Base-by-base conservation (phyloP, 352 stramenopile genomes). In the Poterioochromonas sp. region DNA sequence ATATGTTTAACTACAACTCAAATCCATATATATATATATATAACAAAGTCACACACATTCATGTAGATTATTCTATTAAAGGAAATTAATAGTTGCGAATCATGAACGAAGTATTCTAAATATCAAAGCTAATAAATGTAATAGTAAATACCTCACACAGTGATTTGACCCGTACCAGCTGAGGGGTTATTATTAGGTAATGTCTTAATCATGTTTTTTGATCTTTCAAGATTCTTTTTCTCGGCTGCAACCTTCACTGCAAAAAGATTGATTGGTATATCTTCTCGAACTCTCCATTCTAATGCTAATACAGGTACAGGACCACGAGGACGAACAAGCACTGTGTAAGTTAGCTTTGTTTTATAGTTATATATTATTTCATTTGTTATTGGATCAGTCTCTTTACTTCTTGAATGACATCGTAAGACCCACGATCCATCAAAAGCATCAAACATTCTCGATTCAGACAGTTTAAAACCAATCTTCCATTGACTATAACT, bases 221-320 rank as follows among this genome's bases (percentile, higher is more conserved):
- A n/a, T n/a, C n/a, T n/a, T n/a, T n/a, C n/a, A n/a, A n/a, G n/a
- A n/a, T n/a, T n/a, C n/a, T n/a, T n/a, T n/a, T n/a, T n/a, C n/a
- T 84, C 81, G 1, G 81, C 54, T 53, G 88, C 83, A 12, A 81
- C 79, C 47, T 89, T 90, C 1, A 92, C 86, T 32, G 85, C 86
- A 8, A 83, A 32, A 40, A 92, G 79, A 79, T 92, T 92, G 0
- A 86, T 86, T 1, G 88, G 87, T 11, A 92, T 88, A 81, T 92
- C 88, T 79, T 91, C 87, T 47, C 85, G 85, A 74, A 92, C 92
- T n/a, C 88, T 82, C 88, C 88, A 92, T 81, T 92, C 87, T 29
- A 92, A 76, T n/a, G 88, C 87, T 15, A 83, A 81, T 1, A 92
- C 88, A 39, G 88, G 88, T 12, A 92, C 88, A 32, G 84, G 84